These are phyloP conservation scores for Fusarium burgessii DNA, from an alignment of 2,329 filamentous ascomycete species.

Conservation along the genomic window DNA sequence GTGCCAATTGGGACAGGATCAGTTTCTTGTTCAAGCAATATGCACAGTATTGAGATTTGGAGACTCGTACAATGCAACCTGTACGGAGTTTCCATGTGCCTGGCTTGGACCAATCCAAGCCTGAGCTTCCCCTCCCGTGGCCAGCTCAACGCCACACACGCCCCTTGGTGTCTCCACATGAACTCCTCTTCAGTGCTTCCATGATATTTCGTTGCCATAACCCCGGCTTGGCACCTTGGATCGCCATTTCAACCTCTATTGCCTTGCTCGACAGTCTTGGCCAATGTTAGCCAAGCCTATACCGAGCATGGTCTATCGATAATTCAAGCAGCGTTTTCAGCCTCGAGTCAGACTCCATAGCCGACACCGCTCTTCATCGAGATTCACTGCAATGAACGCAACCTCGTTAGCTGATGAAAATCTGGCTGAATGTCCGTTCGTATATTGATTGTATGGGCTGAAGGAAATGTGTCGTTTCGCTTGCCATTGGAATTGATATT, in stretches of 20 bases:
- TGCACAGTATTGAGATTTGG: neutral
- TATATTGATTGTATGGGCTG: neutral
- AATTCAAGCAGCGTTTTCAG: slow-evolving; percentile 14
- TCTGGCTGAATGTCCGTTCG: neutral
- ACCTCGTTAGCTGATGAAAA: slow-evolving; percentile 4
- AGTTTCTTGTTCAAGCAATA: slow-evolving; percentile 1
- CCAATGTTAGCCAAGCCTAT: slow-evolving; percentile 33
- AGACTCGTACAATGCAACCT: neutral
- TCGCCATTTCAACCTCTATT: slow-evolving; percentile 26
- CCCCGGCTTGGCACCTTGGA: slow-evolving; percentile 39
- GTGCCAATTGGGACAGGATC: neutral
- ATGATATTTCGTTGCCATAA: slow-evolving; percentile 36
- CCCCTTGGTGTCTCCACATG: slow-evolving; percentile 16
- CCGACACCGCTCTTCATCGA: slow-evolving; percentile 24
- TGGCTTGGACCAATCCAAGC: neutral
- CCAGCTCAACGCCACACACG: slow-evolving; percentile 27
- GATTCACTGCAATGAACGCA: slow-evolving; percentile 16
- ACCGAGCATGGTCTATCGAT: slow-evolving; percentile 3
- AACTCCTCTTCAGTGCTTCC: slow-evolving; percentile 11
- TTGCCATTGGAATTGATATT: neutral
- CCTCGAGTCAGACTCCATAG: slow-evolving; percentile 7
- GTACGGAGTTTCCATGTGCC: neutral
- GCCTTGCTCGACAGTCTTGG: slow-evolving; percentile 36
- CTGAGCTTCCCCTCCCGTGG: slow-evolving; percentile 12
- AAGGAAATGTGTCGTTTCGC: slow-evolving; percentile 1